A percentile compares a stretch with the other conserved stretches of the same genome.
phyloP scores from a whole-genome alignment of 192 early-diverging fungal genomes.

The Podila verticillata region DNA sequence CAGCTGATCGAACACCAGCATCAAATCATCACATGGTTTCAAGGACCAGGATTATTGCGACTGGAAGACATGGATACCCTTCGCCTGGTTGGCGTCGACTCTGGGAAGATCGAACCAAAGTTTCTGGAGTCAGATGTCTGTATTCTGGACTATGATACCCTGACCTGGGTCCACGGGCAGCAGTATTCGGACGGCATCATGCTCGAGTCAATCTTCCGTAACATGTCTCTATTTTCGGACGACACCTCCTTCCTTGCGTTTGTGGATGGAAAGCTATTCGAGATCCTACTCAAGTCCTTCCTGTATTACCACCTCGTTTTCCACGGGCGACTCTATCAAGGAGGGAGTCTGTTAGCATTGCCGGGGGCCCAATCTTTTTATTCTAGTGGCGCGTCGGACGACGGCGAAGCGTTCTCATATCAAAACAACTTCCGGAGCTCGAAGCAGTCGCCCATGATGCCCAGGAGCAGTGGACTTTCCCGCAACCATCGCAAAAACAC shows the following conservation, averaged over 20 bases:
- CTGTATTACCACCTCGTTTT: conserved; percentile 45
- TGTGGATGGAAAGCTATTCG: conserved; percentile 34
- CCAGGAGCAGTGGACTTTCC: conserved; percentile 7
- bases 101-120: conserved; percentile 40
- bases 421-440: conserved; percentile 39
- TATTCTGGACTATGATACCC: conserved; percentile 36
- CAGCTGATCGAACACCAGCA: conserved; percentile 48
- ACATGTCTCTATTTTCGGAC: conserved; percentile 33
- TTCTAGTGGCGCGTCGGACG: conserved; percentile 45
- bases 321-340: conserved; percentile 31
- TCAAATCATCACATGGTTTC: conserved; percentile 34
- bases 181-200: conserved; percentile 38
- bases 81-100: conserved; percentile 34
- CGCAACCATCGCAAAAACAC: conserved; percentile 3
- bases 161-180: conserved; percentile 37
- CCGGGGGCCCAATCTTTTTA: conserved; percentile 31
- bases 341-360: conserved; percentile 6
- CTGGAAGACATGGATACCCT: conserved; percentile 40
- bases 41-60: conserved; percentile 21
- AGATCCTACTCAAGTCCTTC: conserved; percentile 38
- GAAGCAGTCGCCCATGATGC: conserved; percentile 11
- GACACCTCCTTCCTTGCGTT: conserved; percentile 38
- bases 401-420: conserved; percentile 45
- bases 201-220: conserved; percentile 34
- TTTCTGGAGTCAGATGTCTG: conserved; percentile 37